Percentiles rank a stretch among this genome's conserved stretches.
Conservation (phyloP, 495 filamentous ascomycete genomes). For the Lophiotrema nucula region DNA sequence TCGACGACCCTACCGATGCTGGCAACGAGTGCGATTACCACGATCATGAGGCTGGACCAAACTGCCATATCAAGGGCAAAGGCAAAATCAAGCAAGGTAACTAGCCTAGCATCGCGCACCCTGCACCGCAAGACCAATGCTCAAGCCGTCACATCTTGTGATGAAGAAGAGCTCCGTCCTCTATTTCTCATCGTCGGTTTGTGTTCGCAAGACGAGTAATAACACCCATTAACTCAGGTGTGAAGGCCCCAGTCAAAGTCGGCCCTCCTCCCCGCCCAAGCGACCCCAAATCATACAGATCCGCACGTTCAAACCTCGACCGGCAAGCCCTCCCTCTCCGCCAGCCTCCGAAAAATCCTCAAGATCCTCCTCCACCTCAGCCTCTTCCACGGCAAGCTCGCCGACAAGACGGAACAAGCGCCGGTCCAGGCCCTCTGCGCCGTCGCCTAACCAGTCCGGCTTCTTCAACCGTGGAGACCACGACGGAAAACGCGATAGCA, state of each 20-base stretch:
- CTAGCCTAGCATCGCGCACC: conserved; percentile 17
- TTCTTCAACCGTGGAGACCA: conserved; percentile 28
- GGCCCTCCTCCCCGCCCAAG: conserved; percentile 13
- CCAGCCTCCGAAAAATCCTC: conserved; percentile 11
- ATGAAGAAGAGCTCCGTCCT: conserved; percentile 24
- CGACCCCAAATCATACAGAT: conserved; percentile 28
- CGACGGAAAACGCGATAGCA: conserved; percentile 24
- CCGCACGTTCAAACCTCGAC: conserved; percentile 17
- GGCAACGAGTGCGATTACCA: conserved; percentile 46
- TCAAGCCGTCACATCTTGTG: conserved; percentile 20
- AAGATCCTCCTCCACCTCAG: conserved; percentile 6
- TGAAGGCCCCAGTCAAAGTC: conserved; percentile 27
- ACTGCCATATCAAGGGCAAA: conserved; percentile 38
- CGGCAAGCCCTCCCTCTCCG: conserved; percentile 25
- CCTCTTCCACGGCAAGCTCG: conserved; percentile 26
- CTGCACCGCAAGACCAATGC: background rate
- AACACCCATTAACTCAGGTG: conserved; percentile 32
- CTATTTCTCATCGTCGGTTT: conserved; percentile 11
- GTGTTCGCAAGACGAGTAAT: conserved; percentile 22
- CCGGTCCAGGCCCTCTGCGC: conserved; percentile 33
- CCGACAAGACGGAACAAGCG: conserved; percentile 26
- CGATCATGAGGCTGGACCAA: conserved; percentile 45
- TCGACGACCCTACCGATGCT: conserved; percentile 49
- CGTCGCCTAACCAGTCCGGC: conserved; percentile 29
- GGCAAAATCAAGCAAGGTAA: conserved; percentile 37